These are phyloP conservation scores for Diaporthe sp. DNA, from an alignment of 2,329 filamentous ascomycete species.

Conservation along the genomic window DNA sequence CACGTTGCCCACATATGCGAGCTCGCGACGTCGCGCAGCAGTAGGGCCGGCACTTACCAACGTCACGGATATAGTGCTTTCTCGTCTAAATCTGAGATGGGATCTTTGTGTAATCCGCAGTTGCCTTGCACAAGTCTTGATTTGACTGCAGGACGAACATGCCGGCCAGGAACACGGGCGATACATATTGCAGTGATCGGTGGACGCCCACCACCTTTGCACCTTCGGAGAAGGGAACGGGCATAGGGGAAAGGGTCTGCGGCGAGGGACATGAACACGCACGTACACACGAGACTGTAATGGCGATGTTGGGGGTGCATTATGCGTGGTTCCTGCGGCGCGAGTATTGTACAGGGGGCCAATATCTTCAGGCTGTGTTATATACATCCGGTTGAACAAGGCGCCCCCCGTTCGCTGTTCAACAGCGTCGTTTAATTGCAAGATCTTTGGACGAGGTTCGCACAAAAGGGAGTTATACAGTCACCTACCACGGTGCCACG, in stretches of 20 bases:
- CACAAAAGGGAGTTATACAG: slow-evolving; percentile 21
- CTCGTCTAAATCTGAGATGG: slow-evolving; percentile 37
- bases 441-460: slow-evolving; percentile 33
- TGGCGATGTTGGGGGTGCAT: not conserved
- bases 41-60: slow-evolving; percentile 34
- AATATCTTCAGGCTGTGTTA: slow-evolving; percentile 28
- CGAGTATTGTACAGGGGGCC: slow-evolving; percentile 23
- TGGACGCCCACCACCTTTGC: not conserved
- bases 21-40: slow-evolving; percentile 33
- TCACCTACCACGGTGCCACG: slow-evolving; percentile 8
- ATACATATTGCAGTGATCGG: not conserved
- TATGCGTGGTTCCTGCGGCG: slow-evolving; percentile 21
- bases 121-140: slow-evolving; percentile 11
- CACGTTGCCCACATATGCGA: slow-evolving; percentile 36
- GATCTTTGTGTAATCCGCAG: slow-evolving; percentile 33
- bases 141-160: slow-evolving; percentile 6
- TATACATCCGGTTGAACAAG: slow-evolving; percentile 32
- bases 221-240: not conserved
- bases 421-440: slow-evolving; percentile 36
- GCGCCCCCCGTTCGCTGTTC: not conserved
- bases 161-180: not conserved
- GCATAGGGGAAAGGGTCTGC: not conserved
- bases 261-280: slow-evolving; percentile 16
- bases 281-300: slow-evolving; percentile 24
- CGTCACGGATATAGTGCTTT: slow-evolving; percentile 36